Evolutionary conservation across 1,284 basidiomycete species (phyloP), one percentile per base, ranked within the genome.

Genomic region (Peniophora sp.): DNA sequence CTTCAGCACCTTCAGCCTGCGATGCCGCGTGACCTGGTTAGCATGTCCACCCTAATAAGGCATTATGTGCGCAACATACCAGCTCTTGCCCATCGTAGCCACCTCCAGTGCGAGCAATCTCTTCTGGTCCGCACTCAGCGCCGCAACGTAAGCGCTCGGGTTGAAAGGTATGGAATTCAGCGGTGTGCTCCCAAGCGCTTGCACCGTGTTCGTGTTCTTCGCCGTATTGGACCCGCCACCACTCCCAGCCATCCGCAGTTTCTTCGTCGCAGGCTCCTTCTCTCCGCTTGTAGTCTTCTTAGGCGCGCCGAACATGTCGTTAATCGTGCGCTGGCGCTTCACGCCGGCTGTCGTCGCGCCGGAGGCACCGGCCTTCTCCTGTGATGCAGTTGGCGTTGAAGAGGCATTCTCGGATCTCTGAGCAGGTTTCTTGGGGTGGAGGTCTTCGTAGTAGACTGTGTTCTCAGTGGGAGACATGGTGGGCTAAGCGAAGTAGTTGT

Each of bases 91-190:
- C 76, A 91, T 78, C 14, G 77, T 77, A 47, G 83, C 78, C 58
- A 78, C 81, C 64, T 91, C 88, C 22, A 91, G 74, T 39, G 69
- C 62, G 38, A 91, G 72, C 20, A 89, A 66, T 10, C 68, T 61
- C 52, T 66, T 77, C 57, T 84, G 73, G 52, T 84, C 78, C 22
- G 81, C 78, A 14, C 74, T 73, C 48, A 89, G 64, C 1, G 76
- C 73, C 3, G 73, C 73, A 45, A 71, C 57, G 58, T 75, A 87
- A n/a, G 70, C 72, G 19, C 70, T 72, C 55, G 80, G 55, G 22
- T 83, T 85, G 62, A 89, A 87, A 3, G 85, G 79, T 41, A 89
- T 83, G 11, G 81, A 73, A 61, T 89, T 86, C 43, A 88, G 66
- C 16, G 74, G 69, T 45, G 70, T 70, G 11, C 48, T 41, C 39